A percentile compares a stretch with the other conserved stretches of the same genome.
phyloP scores from a whole-genome alignment of 2,329 filamentous ascomycete species.

The Chaetomium sp. region DNA sequence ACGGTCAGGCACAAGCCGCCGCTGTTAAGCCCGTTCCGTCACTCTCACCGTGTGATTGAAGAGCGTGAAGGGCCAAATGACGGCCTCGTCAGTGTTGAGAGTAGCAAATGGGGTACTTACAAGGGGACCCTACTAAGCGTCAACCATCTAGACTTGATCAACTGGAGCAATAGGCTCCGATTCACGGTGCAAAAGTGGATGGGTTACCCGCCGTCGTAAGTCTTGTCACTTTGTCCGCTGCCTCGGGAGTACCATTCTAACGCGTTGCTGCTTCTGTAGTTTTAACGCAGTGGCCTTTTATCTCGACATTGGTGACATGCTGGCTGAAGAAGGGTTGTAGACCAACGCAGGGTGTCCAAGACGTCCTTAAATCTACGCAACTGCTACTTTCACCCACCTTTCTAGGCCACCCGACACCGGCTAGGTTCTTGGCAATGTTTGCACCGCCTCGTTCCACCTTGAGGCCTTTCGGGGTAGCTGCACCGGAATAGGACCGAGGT shows the following conservation, averaged over 20 bases:
- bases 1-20: slow-evolving; percentile 51
- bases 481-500: background rate
- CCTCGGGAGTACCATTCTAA: slow-evolving; percentile 3
- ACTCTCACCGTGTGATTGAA: slow-evolving; percentile 54
- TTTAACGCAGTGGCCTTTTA: slow-evolving; percentile 72
- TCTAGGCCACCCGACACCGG: background rate
- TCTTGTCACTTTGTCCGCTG: slow-evolving; percentile 34
- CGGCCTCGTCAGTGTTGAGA: slow-evolving; percentile 67
- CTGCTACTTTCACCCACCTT: too few relatives aligned
- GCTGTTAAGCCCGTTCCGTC: slow-evolving; percentile 65
- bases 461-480: background rate
- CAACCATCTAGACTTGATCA: slow-evolving; percentile 67
- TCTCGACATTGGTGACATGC: slow-evolving; percentile 67
- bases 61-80: slow-evolving; percentile 63
- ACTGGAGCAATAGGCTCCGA: slow-evolving; percentile 64
- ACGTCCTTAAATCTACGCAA: slow-evolving; percentile 46
- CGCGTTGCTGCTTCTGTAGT: slow-evolving; percentile 38
- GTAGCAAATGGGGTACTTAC: slow-evolving; percentile 64
- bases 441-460: background rate
- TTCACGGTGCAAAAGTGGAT: slow-evolving; percentile 58
- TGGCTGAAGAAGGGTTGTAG: slow-evolving; percentile 64
- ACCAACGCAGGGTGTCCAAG: background rate
- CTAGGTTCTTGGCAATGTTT: background rate
- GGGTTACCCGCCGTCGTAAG: slow-evolving; percentile 55
- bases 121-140: slow-evolving; percentile 64